Base-by-base conservation (phyloP, 345 rosid species). In the Eucalyptus cloeziana region DNA sequence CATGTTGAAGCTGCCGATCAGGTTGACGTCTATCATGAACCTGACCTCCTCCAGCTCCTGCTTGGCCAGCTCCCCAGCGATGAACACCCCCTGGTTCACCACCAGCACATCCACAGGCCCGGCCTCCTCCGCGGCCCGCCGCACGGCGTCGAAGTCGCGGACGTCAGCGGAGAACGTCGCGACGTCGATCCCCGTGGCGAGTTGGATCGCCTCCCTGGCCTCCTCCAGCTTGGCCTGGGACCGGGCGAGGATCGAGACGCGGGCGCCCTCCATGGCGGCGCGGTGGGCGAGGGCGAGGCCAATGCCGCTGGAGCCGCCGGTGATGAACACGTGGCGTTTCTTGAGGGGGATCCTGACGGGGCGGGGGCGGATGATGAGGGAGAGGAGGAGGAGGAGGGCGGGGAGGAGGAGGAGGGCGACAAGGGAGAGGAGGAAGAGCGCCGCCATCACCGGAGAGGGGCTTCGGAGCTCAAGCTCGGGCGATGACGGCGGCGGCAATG, bases 221-320 rank as follows among this genome's bases (percentile, higher is more conserved):
- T 95, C 96, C 30, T 96, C 95, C 87, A 96, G 97, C 90, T 95
- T 96, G 10, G 37, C 54, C 4, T 86, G 40, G 50, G 99, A 95
- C 3, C 98, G 94, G 2, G 98, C 96, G 27, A 97, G 93, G 91
- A 97, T 93, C 40, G 98, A 97, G 83, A 96, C 96, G 16, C 94
- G 94, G 79, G 98, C 97, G 2, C 97, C 99, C 5, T 95, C 95
- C 4, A 87, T 49, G 5, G 97, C 98, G n/a, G 96, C 96, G n/a
- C 69, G 94, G n/a, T 93, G 95, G 24, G 99, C 99, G 14, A 96
- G 89, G 27, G 99, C 97, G 12, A 96, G 93, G 24, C 99, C 98
- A 60, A 97, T 97, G 69, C 98, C 99, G 87, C 96, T 96, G 67
- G 99, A 97, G 88, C 99, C 98, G 51, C 99, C 98, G 62, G 99